Evolutionary conservation across 2,329 filamentous ascomycete genomes (phyloP), one percentile per base, ranked within the genome.

Genomic region (Bipolaris zeicola): DNA sequence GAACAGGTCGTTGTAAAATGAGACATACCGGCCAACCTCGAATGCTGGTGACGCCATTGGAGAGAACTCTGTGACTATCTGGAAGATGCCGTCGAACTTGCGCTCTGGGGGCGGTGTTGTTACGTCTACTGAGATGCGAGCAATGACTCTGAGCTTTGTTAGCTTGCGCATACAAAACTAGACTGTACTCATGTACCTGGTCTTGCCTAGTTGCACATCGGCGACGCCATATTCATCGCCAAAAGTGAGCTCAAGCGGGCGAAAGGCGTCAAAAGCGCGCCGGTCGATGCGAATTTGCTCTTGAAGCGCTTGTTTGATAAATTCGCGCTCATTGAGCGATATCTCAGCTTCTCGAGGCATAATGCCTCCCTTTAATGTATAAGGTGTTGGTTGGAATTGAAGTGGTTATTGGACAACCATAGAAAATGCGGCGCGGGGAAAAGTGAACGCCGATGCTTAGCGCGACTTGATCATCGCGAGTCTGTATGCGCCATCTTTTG

Each of bases 311-410:
- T 96, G 86, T 59, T 88, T 82, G 63, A 97, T 85, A 76, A 99
- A 99, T 8, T 87, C 86, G 74, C 87, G 91, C 82, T 98, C 94
- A 73, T 94, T 92, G 62, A 90, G 85, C 50, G 94, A 97, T 53
- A 94, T 91, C 68, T 96, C 91, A 58, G 89, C 87, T 88, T 97
- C 93, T 78, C 91, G 89, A 73, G 94, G 94, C 94, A 98, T 98
- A 62, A 64, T 82, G 20, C 45, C 50, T 53, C 51, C 36, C 43
- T 43, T 31, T 34, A 46, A 36, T 24, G 42, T 37, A 41, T 39
- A 39, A 31, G 47, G 53, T 53, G 56, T 46, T 51, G 57, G 55
- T 45, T 46, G 56, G 46, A 38, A 50, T 53, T 57, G 11, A 14
- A 34, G 28, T 58, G 41, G 50, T 38, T 37, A 47, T 33, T 47